Evolutionary conservation across 169 alveolate species (phyloP).

Genomic region (Condylostoma magnum): DNA sequence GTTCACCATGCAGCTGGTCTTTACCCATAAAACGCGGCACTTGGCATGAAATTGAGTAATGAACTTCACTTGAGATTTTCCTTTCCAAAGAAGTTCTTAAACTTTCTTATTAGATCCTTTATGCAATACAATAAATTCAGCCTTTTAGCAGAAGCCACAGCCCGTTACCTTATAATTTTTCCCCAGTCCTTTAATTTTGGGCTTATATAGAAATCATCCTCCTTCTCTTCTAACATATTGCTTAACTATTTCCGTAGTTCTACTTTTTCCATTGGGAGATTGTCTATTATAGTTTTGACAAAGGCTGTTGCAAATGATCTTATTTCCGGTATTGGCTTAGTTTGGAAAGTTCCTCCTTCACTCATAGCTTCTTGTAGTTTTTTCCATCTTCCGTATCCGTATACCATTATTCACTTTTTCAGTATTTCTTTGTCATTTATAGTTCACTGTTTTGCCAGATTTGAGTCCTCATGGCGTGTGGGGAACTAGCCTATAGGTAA

Average conservation of each 20-base stretch:
- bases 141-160: slow-evolving; percentile 86
- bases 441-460: slow-evolving; percentile 60
- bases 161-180: slow-evolving; percentile 69
- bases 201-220: slow-evolving; percentile 71
- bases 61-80: slow-evolving; percentile 71
- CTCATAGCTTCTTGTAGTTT: slow-evolving; percentile 55
- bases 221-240: slow-evolving; percentile 78
- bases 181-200: slow-evolving; percentile 84
- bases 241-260: slow-evolving; percentile 66
- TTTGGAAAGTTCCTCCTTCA: slow-evolving; percentile 51
- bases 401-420: slow-evolving; percentile 72
- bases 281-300: slow-evolving; percentile 65
- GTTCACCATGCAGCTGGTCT: slow-evolving; percentile 89
- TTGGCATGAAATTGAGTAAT: slow-evolving; percentile 76
- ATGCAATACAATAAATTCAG: slow-evolving; percentile 67
- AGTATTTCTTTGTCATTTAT: slow-evolving; percentile 77
- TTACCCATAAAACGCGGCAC: slow-evolving; percentile 67
- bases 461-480: slow-evolving; percentile 14
- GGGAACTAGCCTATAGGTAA: slow-evolving; percentile 21
- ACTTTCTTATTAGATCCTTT: slow-evolving; percentile 67
- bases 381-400: slow-evolving; percentile 87
- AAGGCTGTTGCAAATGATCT: slow-evolving; percentile 79
- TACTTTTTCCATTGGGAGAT: slow-evolving; percentile 57
- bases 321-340: slow-evolving; percentile 68
- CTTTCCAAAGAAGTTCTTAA: slow-evolving; percentile 61